Base-by-base conservation (phyloP, 192 early-diverging fungal genomes). In the Phycomyces nitens region DNA sequence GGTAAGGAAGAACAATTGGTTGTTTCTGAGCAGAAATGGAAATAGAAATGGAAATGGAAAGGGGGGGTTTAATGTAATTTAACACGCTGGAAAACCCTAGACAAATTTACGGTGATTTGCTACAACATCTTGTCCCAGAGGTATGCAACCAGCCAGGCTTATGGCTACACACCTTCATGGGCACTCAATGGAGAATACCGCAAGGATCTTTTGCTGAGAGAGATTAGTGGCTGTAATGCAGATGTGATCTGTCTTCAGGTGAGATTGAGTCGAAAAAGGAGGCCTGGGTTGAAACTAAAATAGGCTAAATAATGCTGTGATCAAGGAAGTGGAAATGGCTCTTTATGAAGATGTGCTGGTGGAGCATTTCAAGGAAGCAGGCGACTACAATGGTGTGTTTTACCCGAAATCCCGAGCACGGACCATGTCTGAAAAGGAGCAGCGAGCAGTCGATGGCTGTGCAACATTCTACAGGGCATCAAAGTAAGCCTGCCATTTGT, bases 131-230 rank as follows among this genome's bases (percentile, higher is more conserved):
- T 99, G 18, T 89, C 86, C 63, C 88, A 94, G 38, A 91, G 89
- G 72, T 96, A 95, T 65, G 94, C 94, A 3, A 90, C 95, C 1
- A 76, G 91, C 34, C 86, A 88, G 66, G 78, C 84, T 71, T 97
- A 96, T 80, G 89, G 88, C 44, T 99, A 99, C 78, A 92, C 91
- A 20, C 96, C 96, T 23, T 90, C 92, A 9, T 99, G 95, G 95
- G 94, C 90, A 1, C 80, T 99, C 41, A 69, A 77, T 0, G 97
- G 96, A 94, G 91, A 96, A 47, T 94, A 96, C 73, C 88, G 96
- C 52, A 92, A 88, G 68, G 94, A 97, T 64, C 77, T 86, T 10
- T 82, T 99, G 43, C 70, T 96, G 57, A 81, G 86, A 22, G 96
- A 99, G 65, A 88, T 99, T 26, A 62, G 86, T 18, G 86, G 84